Base-by-base conservation (phyloP, 805 yeast genomes). In the Zygoascus biomembranicola region DNA sequence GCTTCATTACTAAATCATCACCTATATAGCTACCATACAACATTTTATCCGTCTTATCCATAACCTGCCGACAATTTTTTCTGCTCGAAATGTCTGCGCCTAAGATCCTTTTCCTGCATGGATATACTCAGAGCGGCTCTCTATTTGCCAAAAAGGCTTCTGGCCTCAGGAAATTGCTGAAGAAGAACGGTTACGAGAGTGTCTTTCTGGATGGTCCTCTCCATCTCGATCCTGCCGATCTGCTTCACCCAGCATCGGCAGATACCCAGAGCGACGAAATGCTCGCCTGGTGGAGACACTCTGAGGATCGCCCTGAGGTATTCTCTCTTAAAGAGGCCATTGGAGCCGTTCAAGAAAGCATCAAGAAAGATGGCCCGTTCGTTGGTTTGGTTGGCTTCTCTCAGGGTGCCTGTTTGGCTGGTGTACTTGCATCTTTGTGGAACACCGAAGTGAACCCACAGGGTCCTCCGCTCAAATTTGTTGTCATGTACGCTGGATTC, bases 331-430 rank as follows among this genome's bases (percentile, higher is more conserved):
- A 68, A 16, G 61, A 73, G 42, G 78, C 83, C 26, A 69, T 78
- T 43, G 76, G 74, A 32, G 66, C 85, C 6, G 73, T 82, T 2
- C 74, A 73, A 16, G 79, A 73, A 26, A 79, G 81, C 57, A 74
- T 87, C 47, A 72, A 76, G 28, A 74, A 76, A 50, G 80, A 87
- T 46, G 89, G 88, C 1, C 97, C 97, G 1, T 87, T 88, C 59
- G 85, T 84, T 20, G 99, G 98, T 5, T 71, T 92, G 19, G 70
- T 94, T 45, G 98, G 97, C 0, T 92, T 92, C 66, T 85, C 95
- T 10, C 98, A 94, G 68, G 99, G 99, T 57, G 95, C 97, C 6
- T 95, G 94, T 1, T 71, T 92, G 37, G 84, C 88, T 0, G 87
- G 92, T 1, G 74, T 87, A 26, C 66, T 90, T 32, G 74, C 87